phyloP scores from a whole-genome alignment of 306 rosid genomes.

The Psophocarpus tetragonolobus region DNA sequence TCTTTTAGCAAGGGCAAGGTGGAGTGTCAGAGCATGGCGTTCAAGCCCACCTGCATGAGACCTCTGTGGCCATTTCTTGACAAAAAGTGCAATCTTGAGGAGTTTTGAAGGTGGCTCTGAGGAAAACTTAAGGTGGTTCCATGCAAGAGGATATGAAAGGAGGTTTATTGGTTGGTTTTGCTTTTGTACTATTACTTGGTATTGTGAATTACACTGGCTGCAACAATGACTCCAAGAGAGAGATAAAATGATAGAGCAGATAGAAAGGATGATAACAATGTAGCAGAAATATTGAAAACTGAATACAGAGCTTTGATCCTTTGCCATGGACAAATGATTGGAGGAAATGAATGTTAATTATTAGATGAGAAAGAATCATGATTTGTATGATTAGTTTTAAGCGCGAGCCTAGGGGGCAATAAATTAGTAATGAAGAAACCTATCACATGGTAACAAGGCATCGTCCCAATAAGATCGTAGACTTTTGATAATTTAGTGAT shows the following conservation, averaged over 20 bases:
- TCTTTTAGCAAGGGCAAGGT: constrained; percentile 69
- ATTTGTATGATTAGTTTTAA: not conserved
- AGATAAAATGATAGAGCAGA: constrained; percentile 44
- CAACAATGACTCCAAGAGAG: constrained; percentile 52
- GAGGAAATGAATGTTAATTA: not conserved
- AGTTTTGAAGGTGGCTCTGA: constrained; percentile 47
- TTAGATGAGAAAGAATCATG: constrained; percentile 7
- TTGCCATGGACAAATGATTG: constrained; percentile 48
- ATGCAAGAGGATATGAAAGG: constrained; percentile 59
- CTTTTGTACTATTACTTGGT: constrained; percentile 45
- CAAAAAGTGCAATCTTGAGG: constrained; percentile 69
- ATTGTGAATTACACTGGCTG: constrained; percentile 37
- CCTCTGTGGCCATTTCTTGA: constrained; percentile 75
- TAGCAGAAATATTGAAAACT: constrained; percentile 44
- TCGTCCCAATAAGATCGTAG: constrained; percentile 17
- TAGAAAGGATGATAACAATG: constrained; percentile 38
- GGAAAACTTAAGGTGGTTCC: constrained; percentile 59
- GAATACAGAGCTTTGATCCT: constrained; percentile 35
- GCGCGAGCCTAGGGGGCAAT: not conserved
- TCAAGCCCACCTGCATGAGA: constrained; percentile 78
- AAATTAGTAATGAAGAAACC: constrained; percentile 29
- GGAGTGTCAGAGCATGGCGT: constrained; percentile 76
- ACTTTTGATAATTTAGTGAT: constrained; percentile 6
- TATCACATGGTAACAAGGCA: constrained; percentile 32
- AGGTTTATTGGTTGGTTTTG: constrained; percentile 45